These are phyloP conservation scores for Juncus inflexus DNA, from an alignment of 176 grass and related monocot genomes.

Conservation along the genomic window DNA sequence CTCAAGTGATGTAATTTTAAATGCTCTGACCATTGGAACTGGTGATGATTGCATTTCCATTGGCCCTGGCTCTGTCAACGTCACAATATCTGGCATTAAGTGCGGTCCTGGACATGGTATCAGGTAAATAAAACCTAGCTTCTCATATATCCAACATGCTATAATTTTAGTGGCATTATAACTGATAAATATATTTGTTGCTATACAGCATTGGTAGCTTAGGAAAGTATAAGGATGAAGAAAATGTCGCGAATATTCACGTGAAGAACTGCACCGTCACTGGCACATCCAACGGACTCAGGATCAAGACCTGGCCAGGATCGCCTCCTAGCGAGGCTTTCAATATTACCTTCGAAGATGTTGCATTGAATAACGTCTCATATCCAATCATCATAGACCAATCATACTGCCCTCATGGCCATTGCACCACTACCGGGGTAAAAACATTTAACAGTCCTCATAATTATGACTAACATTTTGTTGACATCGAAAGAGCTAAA, in stretches of 20 bases:
- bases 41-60: constrained; percentile 49
- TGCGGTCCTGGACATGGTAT: constrained; percentile 48
- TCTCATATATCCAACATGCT: too few relatives aligned
- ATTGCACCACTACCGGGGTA: constrained; percentile 23
- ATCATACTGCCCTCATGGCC: constrained; percentile 18
- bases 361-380: constrained; percentile 31
- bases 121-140: constrained; percentile 24
- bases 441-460: background rate
- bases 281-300: constrained; percentile 30
- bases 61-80: constrained; percentile 25
- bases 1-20: constrained; percentile 6
- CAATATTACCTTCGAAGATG: constrained; percentile 34
- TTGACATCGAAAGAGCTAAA: background rate
- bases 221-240: constrained; percentile 33
- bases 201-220: constrained; percentile 33
- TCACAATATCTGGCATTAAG: constrained; percentile 1
- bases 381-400: constrained; percentile 44
- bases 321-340: constrained; percentile 28
- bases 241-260: constrained; percentile 19
- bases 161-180: background rate
- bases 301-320: constrained; percentile 45
- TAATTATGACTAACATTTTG: background rate
- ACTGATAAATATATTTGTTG: constrained; percentile 7
- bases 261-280: constrained; percentile 31
- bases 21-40: constrained; percentile 16